Conservation (phyloP, 148 eudicot species). For the Suaeda aralocaspica region DNA sequence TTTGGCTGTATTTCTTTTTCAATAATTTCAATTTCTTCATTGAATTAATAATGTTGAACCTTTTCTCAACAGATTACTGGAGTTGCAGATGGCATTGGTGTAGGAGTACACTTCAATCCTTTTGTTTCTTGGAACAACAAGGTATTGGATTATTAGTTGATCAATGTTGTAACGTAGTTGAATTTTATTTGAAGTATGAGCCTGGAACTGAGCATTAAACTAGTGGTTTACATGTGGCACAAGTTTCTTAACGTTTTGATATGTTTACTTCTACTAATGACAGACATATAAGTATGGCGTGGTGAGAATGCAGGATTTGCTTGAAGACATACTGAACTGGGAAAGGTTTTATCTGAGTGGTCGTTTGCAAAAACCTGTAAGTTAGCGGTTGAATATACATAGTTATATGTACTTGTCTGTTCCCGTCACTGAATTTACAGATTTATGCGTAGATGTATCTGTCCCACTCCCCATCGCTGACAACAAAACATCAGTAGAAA, state of each 20-base stretch:
- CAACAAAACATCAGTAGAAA: background rate
- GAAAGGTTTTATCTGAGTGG: slow-evolving; percentile 81
- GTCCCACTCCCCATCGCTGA: background rate
- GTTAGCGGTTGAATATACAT: slow-evolving; percentile 14
- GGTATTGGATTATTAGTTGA: slow-evolving; percentile 31
- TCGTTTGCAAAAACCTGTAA: slow-evolving; percentile 93
- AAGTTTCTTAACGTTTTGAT: background rate
- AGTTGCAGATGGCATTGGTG: slow-evolving; percentile 73
- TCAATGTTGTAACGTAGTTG: background rate
- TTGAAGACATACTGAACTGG: slow-evolving; percentile 70
- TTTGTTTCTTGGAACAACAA: slow-evolving; percentile 60
- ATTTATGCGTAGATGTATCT: too few relatives aligned
- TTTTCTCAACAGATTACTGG: slow-evolving; percentile 44
- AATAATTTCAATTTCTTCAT: background rate
- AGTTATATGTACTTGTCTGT: background rate
- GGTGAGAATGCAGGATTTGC: slow-evolving; percentile 74
- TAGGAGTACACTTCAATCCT: slow-evolving; percentile 93
- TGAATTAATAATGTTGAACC: background rate
- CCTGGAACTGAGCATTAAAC: background rate
- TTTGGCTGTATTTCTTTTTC: slow-evolving; percentile 15
- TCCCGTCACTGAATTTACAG: too few relatives aligned
- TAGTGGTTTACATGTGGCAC: background rate
- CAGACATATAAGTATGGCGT: slow-evolving; percentile 90
- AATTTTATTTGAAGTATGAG: background rate
- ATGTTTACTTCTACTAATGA: background rate